Evolutionary conservation across 495 filamentous ascomycete species (phyloP), one percentile per base, ranked within the genome.

Genomic region (Daldinia decipiens): DNA sequence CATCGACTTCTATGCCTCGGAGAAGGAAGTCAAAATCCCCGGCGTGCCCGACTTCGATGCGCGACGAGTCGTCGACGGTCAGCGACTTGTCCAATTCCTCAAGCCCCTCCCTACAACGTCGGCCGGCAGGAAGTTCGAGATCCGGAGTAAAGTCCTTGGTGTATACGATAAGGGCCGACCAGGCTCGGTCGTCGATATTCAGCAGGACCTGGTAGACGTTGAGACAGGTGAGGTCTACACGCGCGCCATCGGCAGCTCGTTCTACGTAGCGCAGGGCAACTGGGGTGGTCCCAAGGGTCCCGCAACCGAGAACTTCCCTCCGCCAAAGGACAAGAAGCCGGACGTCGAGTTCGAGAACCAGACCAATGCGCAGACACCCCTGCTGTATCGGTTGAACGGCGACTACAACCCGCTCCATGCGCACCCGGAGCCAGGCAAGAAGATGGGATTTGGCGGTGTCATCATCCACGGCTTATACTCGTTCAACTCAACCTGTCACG

Each of bases 251-350:
- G 86, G 87, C 51, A 91, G 87, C 66, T 88, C 86, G 17, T 97
- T 97, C 79, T 92, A 87, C 71, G 90, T 96, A 38, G 92, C 87
- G 6, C 93, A 97, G 80, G 94, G 94, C 45, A 86, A 86, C 59
- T 97, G 93, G 93, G 93, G 93, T 62, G 94, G 93, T 1, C 93
- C 94, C n/a, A 95, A 95, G 82, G 92, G 92, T 12, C 92, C 92
- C 5, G 88, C 89, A 54, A 89, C 89, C 3, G 82, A 87, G 45
- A 94, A 88, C 81, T 95, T 86, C 79, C 87, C 91, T 6, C 88
- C 91, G 8, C 93, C 93, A 5, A 78, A 87, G 73, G 90, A 82
- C 54, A 89, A 87, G 80, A 83, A 84, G 62, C 91, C 94, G n/a
- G 92, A 95, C 78, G 90, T 85, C 47, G 84, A 87, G n/a, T 87